A percentile compares a stretch with the other conserved stretches of the same genome.
These are phyloP conservation scores for Dalechampia spathulata DNA, from an alignment of 441 rosid species.

Conservation along the genomic window DNA sequence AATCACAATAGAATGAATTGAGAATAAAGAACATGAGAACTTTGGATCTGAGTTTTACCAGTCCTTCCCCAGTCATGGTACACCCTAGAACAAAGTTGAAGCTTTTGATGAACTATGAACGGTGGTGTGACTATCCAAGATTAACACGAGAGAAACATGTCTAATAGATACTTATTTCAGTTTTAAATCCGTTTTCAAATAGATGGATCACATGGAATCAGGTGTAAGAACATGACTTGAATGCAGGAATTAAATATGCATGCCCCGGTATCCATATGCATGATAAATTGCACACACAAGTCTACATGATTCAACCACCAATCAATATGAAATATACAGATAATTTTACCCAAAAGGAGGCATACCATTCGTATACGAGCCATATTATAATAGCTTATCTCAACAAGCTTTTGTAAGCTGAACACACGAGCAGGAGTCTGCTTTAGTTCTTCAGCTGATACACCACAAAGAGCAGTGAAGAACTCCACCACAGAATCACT, in stretches of 20 bases:
- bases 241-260: background rate
- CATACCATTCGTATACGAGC: constrained; percentile 98
- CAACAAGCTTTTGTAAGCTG: constrained; percentile 99
- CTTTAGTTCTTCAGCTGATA: constrained; percentile 94
- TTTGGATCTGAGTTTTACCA: too few relatives aligned
- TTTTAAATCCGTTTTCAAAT: background rate
- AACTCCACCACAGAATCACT: constrained; percentile 96
- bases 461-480: constrained; percentile 97
- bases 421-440: constrained; percentile 99
- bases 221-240: background rate
- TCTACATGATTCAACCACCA: background rate
- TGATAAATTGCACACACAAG: background rate
- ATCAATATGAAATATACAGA: constrained; percentile 5
- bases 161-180: too few relatives aligned
- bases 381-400: constrained; percentile 99
- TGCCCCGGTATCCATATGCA: constrained; percentile 11
- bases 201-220: background rate
- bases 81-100: background rate
- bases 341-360: background rate
- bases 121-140: background rate
- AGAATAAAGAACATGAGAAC: background rate
- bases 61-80: background rate
- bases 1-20: too few relatives aligned
- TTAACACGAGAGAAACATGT: too few relatives aligned
- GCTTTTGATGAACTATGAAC: background rate